Base-by-base conservation (phyloP, 1,284 basidiomycete genomes). In the Psilocybe mexicana region DNA sequence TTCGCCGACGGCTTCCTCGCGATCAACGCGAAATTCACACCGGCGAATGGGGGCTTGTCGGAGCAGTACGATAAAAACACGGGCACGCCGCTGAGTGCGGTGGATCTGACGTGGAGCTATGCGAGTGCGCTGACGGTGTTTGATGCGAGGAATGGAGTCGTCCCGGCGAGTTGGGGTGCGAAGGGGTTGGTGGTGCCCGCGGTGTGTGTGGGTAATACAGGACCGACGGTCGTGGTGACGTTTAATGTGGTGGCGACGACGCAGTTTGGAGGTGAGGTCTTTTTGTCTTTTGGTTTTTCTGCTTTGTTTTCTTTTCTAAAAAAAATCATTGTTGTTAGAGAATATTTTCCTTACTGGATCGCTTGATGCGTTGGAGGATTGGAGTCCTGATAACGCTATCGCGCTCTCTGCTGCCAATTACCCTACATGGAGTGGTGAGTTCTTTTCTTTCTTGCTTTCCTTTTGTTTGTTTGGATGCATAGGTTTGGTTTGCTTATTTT, bases 331-430 rank as follows among this genome's bases (percentile, higher is more conserved):
- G 36, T 28, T 6, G 1, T 24, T 25, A 90, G 89, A 92, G 70
- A 87, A 82, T 67, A 87, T 92, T 65, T 90, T 82, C 71, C 68
- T 92, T 54, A 81, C 81, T 36, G 90, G 90, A 1, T 87, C 82
- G 3, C 76, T 88, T 40, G 74, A 74, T 49, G 79, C 78, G 25
- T 74, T 92, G 44, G 61, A 76, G 64, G 79, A 82, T 69, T 92
- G 89, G 90, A 83, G 79, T 28, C 77, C 86, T 6, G 76, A 79
- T 54, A 81, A 76, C 54, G 87, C 90, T 11, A 64, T 90, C 44
- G 65, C 79, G 18, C 70, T 91, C 58, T 84, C 80, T 26, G 59
- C 84, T 14, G 78, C 74, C 14, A 77, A 80, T 57, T 90, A 90
- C 70, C 88, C 90, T 8, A 83, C 72, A 38, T 92, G 89, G 90